A percentile compares a stretch with the other conserved stretches of the same genome.
These are phyloP conservation scores for Candida jianshihensis DNA, from an alignment of 805 yeast species.

Conservation along the genomic window DNA sequence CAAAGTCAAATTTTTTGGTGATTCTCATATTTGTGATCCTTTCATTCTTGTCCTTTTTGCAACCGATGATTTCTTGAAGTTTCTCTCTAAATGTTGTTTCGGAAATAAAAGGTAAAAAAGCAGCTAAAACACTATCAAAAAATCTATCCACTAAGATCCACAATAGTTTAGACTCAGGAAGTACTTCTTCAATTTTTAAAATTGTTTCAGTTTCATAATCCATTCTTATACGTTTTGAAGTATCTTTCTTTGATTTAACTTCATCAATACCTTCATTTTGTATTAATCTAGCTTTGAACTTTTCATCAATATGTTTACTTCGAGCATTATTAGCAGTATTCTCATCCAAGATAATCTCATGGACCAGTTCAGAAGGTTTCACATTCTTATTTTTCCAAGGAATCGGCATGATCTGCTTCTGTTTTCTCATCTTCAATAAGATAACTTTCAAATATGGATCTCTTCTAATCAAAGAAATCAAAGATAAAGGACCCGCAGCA, in stretches of 20 bases:
- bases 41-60: constrained; percentile 6
- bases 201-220: constrained; percentile 18
- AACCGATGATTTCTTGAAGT: constrained; percentile 9
- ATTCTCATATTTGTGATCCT: constrained; percentile 7
- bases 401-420: constrained; percentile 13
- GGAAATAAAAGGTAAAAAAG: constrained; percentile 22
- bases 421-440: constrained; percentile 21
- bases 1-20: constrained; percentile 20
- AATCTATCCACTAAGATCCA: constrained; percentile 20
- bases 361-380: constrained; percentile 10
- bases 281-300: constrained; percentile 25
- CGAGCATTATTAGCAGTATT: constrained; percentile 3
- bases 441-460: constrained; percentile 26
- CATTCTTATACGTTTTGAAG: constrained; percentile 4
- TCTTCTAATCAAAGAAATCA: constrained; percentile 20
- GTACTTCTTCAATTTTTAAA: constrained; percentile 12
- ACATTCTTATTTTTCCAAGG: constrained; percentile 2
- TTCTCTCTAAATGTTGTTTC: constrained; percentile 12
- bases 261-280: constrained; percentile 35
- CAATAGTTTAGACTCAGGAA: constrained; percentile 17
- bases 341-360: constrained; percentile 17
- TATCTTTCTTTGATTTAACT: constrained; percentile 13
- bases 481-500: constrained; percentile 27
- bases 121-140: constrained; percentile 12
- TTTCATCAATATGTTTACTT: constrained; percentile 18